A percentile compares a stretch with the other conserved stretches of the same genome.
These are phyloP conservation scores for Colletotrichum sp. DNA, from an alignment of 2,329 filamentous ascomycete species.

Conservation along the genomic window DNA sequence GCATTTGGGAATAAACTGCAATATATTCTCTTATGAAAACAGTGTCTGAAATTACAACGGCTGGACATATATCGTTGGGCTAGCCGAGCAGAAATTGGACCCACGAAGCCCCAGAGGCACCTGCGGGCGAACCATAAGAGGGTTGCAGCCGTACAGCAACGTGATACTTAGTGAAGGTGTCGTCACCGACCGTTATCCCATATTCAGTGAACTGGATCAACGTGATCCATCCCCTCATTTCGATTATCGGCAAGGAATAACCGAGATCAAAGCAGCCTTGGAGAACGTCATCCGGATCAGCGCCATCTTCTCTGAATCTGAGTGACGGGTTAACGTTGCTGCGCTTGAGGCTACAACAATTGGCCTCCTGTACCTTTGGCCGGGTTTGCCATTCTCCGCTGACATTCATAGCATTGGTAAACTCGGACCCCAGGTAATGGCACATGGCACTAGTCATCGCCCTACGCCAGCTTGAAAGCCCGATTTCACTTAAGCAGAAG, in stretches of 20 bases:
- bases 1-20: too few species aligned
- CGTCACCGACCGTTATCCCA: not conserved
- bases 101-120: not conserved
- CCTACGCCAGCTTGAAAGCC: not conserved
- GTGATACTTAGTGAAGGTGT: not conserved
- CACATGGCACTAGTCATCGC: not conserved
- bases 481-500: not conserved
- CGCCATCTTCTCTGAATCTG: not conserved
- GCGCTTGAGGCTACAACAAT: not conserved
- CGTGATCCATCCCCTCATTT: not conserved
- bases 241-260: not conserved
- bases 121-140: not conserved
- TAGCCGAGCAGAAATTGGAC: not conserved
- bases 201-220: too few species aligned
- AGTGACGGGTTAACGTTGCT: not conserved
- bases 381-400: not conserved
- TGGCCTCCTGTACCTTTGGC: not conserved
- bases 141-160: not conserved
- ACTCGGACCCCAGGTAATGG: not conserved
- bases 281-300: too few species aligned
- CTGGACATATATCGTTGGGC: not conserved
- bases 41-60: not conserved
- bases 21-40: not conserved
- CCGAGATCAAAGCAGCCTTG: too few species aligned
- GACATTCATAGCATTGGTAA: not conserved